Evolutionary conservation across 768 basidiomycete species (phyloP).

Genomic region (Boletus coccyginus): DNA sequence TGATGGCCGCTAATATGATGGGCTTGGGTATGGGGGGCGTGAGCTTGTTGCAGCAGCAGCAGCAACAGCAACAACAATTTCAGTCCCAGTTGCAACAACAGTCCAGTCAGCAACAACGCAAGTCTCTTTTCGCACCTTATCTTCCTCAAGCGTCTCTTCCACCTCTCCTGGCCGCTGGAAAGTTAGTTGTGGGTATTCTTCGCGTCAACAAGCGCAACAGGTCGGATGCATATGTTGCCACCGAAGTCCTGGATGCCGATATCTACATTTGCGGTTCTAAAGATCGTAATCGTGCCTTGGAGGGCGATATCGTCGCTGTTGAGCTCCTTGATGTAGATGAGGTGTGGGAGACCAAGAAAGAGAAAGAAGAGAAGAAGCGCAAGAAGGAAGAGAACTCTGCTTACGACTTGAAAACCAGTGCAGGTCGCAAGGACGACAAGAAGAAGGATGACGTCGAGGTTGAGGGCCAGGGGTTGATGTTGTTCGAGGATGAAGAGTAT

Average conservation of each 20-base stretch:
- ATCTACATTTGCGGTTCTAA: conserved; percentile 99
- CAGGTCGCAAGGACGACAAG: conserved; percentile 92
- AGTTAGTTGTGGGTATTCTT: conserved; percentile 94
- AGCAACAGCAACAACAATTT: conserved; percentile 70
- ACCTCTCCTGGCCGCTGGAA: conserved; percentile 93
- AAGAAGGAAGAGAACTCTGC: conserved; percentile 99
- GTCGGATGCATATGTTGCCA: conserved; percentile 97
- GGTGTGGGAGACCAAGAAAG: conserved; percentile 98
- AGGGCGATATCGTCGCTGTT: conserved; percentile 97
- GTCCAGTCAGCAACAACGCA: conserved; percentile 89
- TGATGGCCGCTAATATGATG: conserved; percentile 98
- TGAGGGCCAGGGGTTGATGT: conserved; percentile 94
- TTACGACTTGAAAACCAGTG: conserved; percentile 76
- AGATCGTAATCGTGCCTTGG: conserved; percentile 96
- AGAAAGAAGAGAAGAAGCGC: conserved; percentile 99
- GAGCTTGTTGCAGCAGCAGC: conserved; percentile 88
- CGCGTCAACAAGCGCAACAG: conserved; percentile 98
- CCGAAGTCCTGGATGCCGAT: conserved; percentile 96
- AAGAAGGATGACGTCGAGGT: conserved; percentile 99
- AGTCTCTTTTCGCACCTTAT: conserved; percentile 98
- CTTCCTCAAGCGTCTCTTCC: conserved; percentile 97
- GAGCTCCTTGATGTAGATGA: conserved; percentile 98
- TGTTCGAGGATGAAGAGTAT: conserved; percentile 97
- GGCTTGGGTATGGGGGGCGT: conserved; percentile 79
- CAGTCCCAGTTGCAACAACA: conserved; percentile 95